These are phyloP conservation scores for Osmanthus fragrans DNA, from an alignment of 257 asterid species.

Conservation along the genomic window DNA sequence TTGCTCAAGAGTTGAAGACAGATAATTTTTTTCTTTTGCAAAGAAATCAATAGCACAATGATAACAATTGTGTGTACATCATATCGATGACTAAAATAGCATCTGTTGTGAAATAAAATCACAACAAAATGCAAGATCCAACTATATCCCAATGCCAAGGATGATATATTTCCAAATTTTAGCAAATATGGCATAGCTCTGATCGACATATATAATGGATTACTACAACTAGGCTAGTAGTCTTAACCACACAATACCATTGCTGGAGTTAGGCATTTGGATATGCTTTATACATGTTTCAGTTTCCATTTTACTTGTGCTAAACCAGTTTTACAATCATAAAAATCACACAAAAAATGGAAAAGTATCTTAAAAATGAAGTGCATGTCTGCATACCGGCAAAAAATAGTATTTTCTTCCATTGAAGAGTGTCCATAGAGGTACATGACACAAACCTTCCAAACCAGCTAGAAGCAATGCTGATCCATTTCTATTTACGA, in stretches of 20 bases:
- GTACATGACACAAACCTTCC: constrained; percentile 64
- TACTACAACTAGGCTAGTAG: not conserved
- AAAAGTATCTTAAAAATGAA: not conserved
- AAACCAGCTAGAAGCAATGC: constrained; percentile 65
- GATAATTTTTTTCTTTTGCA: too few relatives aligned
- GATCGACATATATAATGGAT: constrained; percentile 4
- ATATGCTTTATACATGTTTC: not conserved
- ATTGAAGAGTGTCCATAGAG: constrained; percentile 72
- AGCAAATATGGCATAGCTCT: constrained; percentile 12
- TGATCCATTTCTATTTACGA: constrained; percentile 72
- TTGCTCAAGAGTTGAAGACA: constrained; percentile 57
- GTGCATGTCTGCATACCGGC: constrained; percentile 45
- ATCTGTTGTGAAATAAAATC: not conserved
- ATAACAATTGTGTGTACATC: constrained; percentile 12
- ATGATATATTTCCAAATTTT: not conserved
- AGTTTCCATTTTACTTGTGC: not conserved
- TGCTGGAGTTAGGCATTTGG: not conserved
- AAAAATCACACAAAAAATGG: not conserved
- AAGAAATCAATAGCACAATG: constrained; percentile 23
- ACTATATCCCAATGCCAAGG: constrained; percentile 5
- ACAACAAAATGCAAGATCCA: not conserved
- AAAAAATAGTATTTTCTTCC: constrained; percentile 64
- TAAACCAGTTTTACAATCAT: not conserved
- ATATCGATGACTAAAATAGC: constrained; percentile 5
- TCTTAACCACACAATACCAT: not conserved